Evolutionary conservation across 2,329 filamentous ascomycete genomes (phyloP).

Genomic region (Colletotrichum endophyticum): DNA sequence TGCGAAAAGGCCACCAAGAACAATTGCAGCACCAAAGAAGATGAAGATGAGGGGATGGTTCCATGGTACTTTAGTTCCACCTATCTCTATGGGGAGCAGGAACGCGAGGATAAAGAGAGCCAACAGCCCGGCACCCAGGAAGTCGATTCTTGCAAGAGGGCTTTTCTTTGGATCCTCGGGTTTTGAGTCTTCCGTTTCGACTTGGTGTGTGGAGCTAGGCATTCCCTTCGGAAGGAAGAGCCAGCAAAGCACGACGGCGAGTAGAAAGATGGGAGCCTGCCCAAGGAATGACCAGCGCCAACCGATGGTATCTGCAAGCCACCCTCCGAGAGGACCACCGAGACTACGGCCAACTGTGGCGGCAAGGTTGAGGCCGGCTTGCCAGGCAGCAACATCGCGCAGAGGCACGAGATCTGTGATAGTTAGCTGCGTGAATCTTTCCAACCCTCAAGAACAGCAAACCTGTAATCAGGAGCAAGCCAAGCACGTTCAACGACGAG

Average conservation of each 20-base stretch:
- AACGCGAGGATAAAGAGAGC: slow-evolving; percentile 63
- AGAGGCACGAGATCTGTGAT: slow-evolving; percentile 53
- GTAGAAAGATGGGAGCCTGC: slow-evolving; percentile 63
- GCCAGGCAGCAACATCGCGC: slow-evolving; percentile 58
- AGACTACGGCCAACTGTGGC: slow-evolving; percentile 56
- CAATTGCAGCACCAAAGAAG: slow-evolving; percentile 34
- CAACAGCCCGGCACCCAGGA: slow-evolving; percentile 60
- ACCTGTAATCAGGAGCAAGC: slow-evolving; percentile 58
- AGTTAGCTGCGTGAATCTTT: neutral
- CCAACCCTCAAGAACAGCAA: neutral
- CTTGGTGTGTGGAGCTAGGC: neutral
- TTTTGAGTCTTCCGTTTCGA: neutral
- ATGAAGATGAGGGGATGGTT: slow-evolving; percentile 49
- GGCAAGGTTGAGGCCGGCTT: slow-evolving; percentile 57
- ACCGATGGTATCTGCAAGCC: slow-evolving; percentile 67
- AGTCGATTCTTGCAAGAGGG: slow-evolving; percentile 53
- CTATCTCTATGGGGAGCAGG: slow-evolving; percentile 58
- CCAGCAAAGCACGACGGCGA: slow-evolving; percentile 57
- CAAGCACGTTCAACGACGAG: slow-evolving; percentile 55
- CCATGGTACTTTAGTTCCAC: slow-evolving; percentile 62
- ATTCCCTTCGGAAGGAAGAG: slow-evolving; percentile 51
- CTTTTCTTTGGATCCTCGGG: slow-evolving; percentile 23
- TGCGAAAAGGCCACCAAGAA: slow-evolving; percentile 10
- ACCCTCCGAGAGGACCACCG: slow-evolving; percentile 62
- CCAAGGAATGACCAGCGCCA: slow-evolving; percentile 73